Conservation (phyloP, 148 eudicot genomes). For the Cornus suecica region DNA sequence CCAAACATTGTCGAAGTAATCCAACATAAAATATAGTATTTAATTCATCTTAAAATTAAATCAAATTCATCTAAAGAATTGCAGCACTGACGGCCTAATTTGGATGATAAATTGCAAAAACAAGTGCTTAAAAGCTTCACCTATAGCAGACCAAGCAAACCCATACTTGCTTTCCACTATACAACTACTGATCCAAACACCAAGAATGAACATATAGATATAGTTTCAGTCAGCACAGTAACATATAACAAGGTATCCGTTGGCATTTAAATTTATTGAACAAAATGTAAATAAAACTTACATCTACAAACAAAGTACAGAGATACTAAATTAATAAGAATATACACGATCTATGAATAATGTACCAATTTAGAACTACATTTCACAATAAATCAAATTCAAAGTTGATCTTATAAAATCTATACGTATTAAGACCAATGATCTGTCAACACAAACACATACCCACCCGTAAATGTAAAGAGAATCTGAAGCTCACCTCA, state of each 20-base stretch:
- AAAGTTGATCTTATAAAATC: neutral
- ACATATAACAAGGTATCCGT: neutral
- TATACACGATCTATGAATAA: neutral
- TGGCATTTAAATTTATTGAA: neutral
- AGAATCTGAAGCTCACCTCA: constrained; percentile 9
- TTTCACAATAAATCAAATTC: neutral
- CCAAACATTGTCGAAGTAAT: too few relatives aligned
- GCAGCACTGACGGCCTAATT: neutral
- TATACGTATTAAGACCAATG: too few relatives aligned
- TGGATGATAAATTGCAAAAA: neutral
- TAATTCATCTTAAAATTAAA: too few relatives aligned
- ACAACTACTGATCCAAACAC: neutral
- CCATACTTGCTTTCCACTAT: neutral
- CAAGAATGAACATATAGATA: neutral
- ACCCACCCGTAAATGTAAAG: neutral
- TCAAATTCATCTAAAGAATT: neutral
- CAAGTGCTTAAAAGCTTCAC: neutral
- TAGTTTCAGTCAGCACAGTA: neutral
- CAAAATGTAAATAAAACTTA: neutral
- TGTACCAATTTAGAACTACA: neutral
- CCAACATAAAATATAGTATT: too few relatives aligned
- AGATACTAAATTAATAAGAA: too few relatives aligned
- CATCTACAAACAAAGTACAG: neutral
- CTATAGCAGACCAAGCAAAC: neutral
- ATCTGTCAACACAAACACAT: neutral